These are phyloP conservation scores for Phlyctochytrium bullatum DNA, from an alignment of 192 early-diverging fungal species.

Conservation along the genomic window DNA sequence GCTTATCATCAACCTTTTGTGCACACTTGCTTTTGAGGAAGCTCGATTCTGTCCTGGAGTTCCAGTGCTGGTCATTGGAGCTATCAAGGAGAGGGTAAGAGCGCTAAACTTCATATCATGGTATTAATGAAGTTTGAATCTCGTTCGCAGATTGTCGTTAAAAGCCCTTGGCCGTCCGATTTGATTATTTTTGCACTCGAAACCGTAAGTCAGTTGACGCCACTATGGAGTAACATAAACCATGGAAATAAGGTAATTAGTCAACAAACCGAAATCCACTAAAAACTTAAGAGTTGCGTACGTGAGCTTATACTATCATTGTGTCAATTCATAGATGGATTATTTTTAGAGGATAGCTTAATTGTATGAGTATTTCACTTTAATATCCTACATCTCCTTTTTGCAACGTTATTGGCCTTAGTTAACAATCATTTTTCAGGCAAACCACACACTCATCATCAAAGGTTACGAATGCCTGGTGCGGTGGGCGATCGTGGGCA, in stretches of 20 bases:
- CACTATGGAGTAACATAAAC: not conserved
- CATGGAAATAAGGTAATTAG: not conserved
- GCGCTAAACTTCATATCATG: not conserved
- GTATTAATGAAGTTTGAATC: not conserved
- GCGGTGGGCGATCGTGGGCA: conserved; percentile 68
- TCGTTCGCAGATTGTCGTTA: not conserved
- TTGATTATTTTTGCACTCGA: conserved; percentile 34
- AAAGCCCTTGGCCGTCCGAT: conserved; percentile 30
- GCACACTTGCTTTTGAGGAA: conserved; percentile 74
- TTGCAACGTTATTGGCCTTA: no score
- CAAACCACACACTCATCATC: conserved; percentile 60
- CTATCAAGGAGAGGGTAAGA: conserved; percentile 79
- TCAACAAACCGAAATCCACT: no score
- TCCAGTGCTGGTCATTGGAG: conserved; percentile 62
- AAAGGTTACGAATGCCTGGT: conserved; percentile 73
- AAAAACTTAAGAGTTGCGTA: conserved; percentile 69
- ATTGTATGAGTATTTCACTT: conserved; percentile 41
- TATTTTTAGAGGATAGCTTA: conserved; percentile 54
- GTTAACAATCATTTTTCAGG: conserved; percentile 30
- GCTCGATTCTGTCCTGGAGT: conserved; percentile 70
- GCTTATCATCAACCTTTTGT: conserved; percentile 64
- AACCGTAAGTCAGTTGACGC: conserved; percentile 10
- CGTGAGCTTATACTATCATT: conserved; percentile 67
- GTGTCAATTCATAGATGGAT: conserved; percentile 68
- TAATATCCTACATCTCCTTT: not conserved